Base-by-base conservation (phyloP, 2,329 filamentous ascomycete species). In the Teratosphaeria gauchensis region DNA sequence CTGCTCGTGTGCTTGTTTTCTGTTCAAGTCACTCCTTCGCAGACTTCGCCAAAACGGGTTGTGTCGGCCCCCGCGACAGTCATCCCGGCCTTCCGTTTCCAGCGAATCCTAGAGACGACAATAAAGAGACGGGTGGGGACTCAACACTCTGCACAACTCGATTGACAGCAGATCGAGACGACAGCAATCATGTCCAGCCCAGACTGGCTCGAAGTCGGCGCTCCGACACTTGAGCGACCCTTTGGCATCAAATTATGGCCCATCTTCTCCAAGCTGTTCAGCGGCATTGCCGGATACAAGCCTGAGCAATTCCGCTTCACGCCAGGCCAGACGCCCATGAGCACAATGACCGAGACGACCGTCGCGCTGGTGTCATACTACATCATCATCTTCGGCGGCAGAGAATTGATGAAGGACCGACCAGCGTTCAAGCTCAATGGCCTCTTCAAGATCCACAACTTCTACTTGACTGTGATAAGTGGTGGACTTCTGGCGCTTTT, bases 371-470 rank as follows among this genome's bases (percentile, higher is more conserved):
- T 90, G 71, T 78, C 89, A 73, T 99, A 97, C 86, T 97, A 97
- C 76, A 78, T 88, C 66, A 80, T 96, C 77, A 94, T 97, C 71
- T 95, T 97, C 66, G 92, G 92, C 64, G 94, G 92, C 61, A 84
- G 92, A 65, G 90, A 95, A 77, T 73, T 91, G 68, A 97, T 99
- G 94, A 89, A 90, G 77, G 87, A 88, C 71, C 84, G 90, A 63
- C 82, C 87, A 72, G 82, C 92, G 24, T 87, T 94, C 79, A 89
- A 95, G 82, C 84, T 97, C 71, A 94, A 90, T 80, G 80, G 82
- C 16, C 79, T 94, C 60, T 97, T 97, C 82, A 89, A 96, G 78
- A 83, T 96, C 72, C 92, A 99, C 84, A 99, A 99, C 82, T 87
- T 97, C 70, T 86, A 92, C 79, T 80, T 99, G 72, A 97, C 92